Base-by-base conservation (phyloP, 768 basidiomycete species). In the Mycena indigotica region DNA sequence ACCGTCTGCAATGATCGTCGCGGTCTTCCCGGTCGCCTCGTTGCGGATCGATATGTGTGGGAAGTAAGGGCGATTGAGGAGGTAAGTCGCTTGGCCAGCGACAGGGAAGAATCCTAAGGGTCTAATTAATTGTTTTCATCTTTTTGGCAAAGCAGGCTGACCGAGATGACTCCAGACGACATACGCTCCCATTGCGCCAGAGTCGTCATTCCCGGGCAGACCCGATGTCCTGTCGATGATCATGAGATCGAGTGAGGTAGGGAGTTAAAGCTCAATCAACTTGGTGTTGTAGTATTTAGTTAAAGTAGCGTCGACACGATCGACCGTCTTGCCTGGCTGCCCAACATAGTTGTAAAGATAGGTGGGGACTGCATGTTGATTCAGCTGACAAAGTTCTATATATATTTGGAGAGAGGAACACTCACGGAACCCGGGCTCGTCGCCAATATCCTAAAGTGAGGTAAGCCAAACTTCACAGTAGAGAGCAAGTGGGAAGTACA, bases 271-370 rank as follows among this genome's bases (percentile, higher is more conserved):
- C 8, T 13, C 12, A 13, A 23, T 53, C 39, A 25, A 58, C 61
- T 44, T 39, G 24, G 57, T 62, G 54, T 45, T 58, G 39, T 55
- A 62, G 39, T 52, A 58, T 48, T 25, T 12, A 0, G 26, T 25
- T 3, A 62, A 5, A 19, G 19, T 58, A 12, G 53, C 50, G 29
- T 62, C 61, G 23, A 62, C 61, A 28, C 57, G 51, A 40, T 62
- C 61, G 24, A 62, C 61, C 2, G 61, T 62, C 30, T 62, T 62
- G 40, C n/a, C 26, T 13, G 61, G 61, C 21, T 62, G 44, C 13
- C 61, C 61, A 39, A 58, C 48, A n/a, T 62, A 62, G 53, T 62
- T 62, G 61, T 62, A 62, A 6, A 62, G 51, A 46, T 62, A 62
- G 12, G 61, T 62, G 2, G 61, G 61, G 13, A 62, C 61, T 62